Evolutionary conservation across 2,329 filamentous ascomycete species (phyloP), one percentile per base, ranked within the genome.

Genomic region (Penicillium freii): DNA sequence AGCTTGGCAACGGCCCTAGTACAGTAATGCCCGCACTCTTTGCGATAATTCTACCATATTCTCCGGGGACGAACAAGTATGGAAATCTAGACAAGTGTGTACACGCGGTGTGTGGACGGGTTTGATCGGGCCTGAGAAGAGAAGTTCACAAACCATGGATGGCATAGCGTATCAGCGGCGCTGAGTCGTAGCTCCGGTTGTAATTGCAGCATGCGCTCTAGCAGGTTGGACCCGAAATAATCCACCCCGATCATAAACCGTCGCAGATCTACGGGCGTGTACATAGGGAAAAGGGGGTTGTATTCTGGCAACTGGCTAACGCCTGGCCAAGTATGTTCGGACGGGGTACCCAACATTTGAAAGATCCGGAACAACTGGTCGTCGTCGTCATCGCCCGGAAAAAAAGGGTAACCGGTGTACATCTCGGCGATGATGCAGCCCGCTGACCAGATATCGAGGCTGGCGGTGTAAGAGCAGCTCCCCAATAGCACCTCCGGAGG

Each of bases 341-440:
- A 96, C 0, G 94, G 94, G 0, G 94, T 99, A 60, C 94, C 94
- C 92, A 97, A 97, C 59, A 97, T 87, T 59, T 94, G 86, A 83
- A 99, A 99, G 75, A 99, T 99, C 73, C 95, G 92, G 62, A 96
- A 84, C 46, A 97, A 87, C 75, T 99, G 93, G 72, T 99, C 94
- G 75, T 97, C 93, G 73, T 99, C 97, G 36, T 93, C 96, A 2
- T 93, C 97, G 56, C 94, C 94, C 0, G 94, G 93, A 78, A 99
- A 99, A 5, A 99, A 83, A 0, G 94, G 94, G n/a, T 92, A 84
- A 6, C 94, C 93, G 0, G 93, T 97, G 76, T 94, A 97, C 92
- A 99, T 97, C 78, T 99, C 94, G 8, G 94, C 94, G 93, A 99
- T 97, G 80, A 99, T 99, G 76, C 94, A 97, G 54, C 94, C 94